Conservation (phyloP, 129 eudicot genomes). For the Daucus carota region DNA sequence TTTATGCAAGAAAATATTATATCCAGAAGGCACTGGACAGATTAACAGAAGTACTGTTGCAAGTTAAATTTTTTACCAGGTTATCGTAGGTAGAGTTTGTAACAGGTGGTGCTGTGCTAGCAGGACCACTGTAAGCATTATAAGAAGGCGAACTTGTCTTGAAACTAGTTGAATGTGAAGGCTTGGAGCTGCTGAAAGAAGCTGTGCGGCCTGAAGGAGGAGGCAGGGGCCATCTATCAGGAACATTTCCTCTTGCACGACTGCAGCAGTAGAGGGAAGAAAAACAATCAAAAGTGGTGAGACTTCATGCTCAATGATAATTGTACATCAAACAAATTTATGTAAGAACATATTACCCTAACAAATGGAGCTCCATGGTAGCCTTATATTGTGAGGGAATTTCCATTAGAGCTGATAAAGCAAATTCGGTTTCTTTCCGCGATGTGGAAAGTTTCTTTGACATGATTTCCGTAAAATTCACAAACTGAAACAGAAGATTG, state of each 20-base stretch:
- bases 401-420: slow-evolving; percentile 94
- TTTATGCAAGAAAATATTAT: background rate
- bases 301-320: background rate
- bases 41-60: background rate
- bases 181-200: slow-evolving; percentile 42
- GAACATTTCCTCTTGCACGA: slow-evolving; percentile 50
- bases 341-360: slow-evolving; percentile 48
- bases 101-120: slow-evolving; percentile 47
- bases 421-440: slow-evolving; percentile 94
- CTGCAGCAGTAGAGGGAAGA: slow-evolving; percentile 22
- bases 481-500: slow-evolving; percentile 44
- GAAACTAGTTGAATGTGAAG: slow-evolving; percentile 35
- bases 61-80: slow-evolving; percentile 34
- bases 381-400: slow-evolving; percentile 95
- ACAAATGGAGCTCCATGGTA: slow-evolving; percentile 68
- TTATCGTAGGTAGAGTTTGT: slow-evolving; percentile 54
- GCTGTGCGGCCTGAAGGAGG: slow-evolving; percentile 61
- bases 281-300: background rate
- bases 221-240: slow-evolving; percentile 67
- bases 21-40: background rate
- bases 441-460: slow-evolving; percentile 49
- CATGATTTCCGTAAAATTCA: slow-evolving; percentile 93
- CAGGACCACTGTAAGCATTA: slow-evolving; percentile 24
- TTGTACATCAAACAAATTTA: background rate
- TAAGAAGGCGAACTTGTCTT: slow-evolving; percentile 50